phyloP scores from a whole-genome alignment of 2,329 filamentous ascomycete species.

The Pyrenochaeta sp. region DNA sequence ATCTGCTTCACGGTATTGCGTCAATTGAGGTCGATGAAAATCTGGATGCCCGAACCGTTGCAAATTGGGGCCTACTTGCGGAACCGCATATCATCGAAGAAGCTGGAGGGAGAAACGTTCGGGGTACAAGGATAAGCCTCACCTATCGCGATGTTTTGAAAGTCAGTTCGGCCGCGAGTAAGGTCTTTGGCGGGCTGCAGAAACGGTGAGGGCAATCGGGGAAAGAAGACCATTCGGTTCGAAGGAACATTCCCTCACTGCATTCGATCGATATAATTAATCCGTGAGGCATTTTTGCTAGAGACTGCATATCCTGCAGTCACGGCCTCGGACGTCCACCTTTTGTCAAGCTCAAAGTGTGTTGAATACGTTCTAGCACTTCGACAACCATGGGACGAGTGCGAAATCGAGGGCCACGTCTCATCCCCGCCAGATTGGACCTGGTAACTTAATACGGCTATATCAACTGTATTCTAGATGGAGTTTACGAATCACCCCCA shows the following conservation, averaged over 20 bases:
- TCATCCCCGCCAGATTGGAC: not conserved
- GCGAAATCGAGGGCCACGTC: too few relatives aligned
- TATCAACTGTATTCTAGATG: not conserved
- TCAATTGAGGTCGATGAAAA: conserved; percentile 70
- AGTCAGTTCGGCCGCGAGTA: conserved; percentile 43
- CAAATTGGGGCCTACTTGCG: conserved; percentile 75
- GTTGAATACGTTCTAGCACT: too few relatives aligned
- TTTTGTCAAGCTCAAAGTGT: too few relatives aligned
- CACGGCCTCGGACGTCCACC: too few relatives aligned
- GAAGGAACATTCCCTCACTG: too few relatives aligned
- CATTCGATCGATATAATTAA: too few relatives aligned
- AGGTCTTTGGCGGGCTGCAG: conserved; percentile 37
- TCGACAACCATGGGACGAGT: too few relatives aligned
- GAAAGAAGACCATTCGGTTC: too few relatives aligned
- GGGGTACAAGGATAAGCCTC: conserved; percentile 72
- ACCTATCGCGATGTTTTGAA: conserved; percentile 85
- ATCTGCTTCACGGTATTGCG: conserved; percentile 78
- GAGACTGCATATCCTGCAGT: too few relatives aligned
- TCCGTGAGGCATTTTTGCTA: too few relatives aligned
- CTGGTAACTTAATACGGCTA: not conserved
- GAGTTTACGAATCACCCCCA: not conserved
- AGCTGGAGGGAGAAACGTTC: conserved; percentile 63
- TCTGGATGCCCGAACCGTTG: conserved; percentile 65
- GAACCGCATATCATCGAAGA: conserved; percentile 51
- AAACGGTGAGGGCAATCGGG: conserved; percentile 4